Conservation (phyloP, 805 yeast species). For the Wickerhamomyces bisporus region DNA sequence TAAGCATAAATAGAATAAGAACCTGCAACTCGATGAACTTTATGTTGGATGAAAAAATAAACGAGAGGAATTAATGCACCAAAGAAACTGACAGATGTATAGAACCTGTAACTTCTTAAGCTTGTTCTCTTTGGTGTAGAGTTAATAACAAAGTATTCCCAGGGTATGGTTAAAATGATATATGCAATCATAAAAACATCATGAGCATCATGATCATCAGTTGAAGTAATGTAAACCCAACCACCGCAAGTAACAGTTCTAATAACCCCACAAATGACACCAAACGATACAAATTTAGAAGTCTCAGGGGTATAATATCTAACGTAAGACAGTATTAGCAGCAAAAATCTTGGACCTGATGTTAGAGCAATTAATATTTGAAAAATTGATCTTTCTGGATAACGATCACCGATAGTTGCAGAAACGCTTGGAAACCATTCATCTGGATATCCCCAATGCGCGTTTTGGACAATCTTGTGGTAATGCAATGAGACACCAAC, state of each 20-base stretch:
- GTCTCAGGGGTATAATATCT: conserved; percentile 33
- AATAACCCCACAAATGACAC: conserved; percentile 61
- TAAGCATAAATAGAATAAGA: conserved; percentile 94
- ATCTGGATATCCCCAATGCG: conserved; percentile 86
- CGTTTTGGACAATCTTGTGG: conserved; percentile 82
- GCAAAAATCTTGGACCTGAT: conserved; percentile 83
- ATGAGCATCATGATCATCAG: conserved; percentile 95
- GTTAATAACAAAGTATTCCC: conserved; percentile 66
- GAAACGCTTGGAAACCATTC: conserved; percentile 99
- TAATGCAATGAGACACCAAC: conserved; percentile 79
- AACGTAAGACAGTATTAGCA: conserved; percentile 49
- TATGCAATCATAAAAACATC: conserved; percentile 93
- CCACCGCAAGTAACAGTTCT: conserved; percentile 97
- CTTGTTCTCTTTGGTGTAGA: conserved; percentile 44
- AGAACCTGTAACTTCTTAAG: conserved; percentile 45
- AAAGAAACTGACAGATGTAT: conserved; percentile 60
- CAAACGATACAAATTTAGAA: conserved; percentile 32
- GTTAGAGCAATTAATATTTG: conserved; percentile 90
- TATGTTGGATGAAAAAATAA: conserved; percentile 89
- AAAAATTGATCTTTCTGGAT: conserved; percentile 91
- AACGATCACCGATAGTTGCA: conserved; percentile 95
- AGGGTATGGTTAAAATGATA: conserved; percentile 84
- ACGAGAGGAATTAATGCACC: conserved; percentile 73
- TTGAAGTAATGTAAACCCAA: conserved; percentile 95
- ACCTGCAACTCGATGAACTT: conserved; percentile 82